Evolutionary conservation across 352 stramenopile genomes (phyloP), one percentile per base, ranked within the genome.

Genomic region (Paralagenidium karlingii): DNA sequence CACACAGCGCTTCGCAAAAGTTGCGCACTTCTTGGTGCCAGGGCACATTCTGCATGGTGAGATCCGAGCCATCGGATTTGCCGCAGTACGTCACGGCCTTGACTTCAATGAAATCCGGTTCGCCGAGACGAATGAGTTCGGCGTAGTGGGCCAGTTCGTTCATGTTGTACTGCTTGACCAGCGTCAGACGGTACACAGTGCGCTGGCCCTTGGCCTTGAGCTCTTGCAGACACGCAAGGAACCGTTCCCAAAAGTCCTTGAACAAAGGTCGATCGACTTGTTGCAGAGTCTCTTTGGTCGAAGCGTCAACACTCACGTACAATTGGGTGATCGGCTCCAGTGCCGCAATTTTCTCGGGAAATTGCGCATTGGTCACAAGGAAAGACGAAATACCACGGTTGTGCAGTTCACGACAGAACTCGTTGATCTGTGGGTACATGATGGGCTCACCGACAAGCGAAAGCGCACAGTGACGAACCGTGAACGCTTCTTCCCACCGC

Each of bases 71-170:
- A 59, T 98, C 92, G n/a, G 79, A 97, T 51, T 97, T 98, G 38
- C 94, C 94, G 47, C 94, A 98, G 61, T 98, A 99, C 10, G 95
- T 99, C 13, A 99, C 93, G 9, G 85, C 91, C 70, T 99, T 99
- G 37, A 98, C 81, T 59, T 96, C 86, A 49, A 97, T 96, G 33
- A 97, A 88, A 53, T 95, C 84, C 4, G 86, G 85, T 50, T 88
- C 57, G 16, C 81, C 82, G 26, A 92, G 87, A 34, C 74, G 58
- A 63, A 98, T 95, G 6, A 98, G 66, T 39, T 97, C 78, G 8
- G 83, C 89, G 60, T 98, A 98, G 43, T 88, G 93, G 45, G 94
- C 82, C 24, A 97, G 64, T 53, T 97, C 92, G 40, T 96, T 75
- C 61, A 96, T 97, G 59, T 99, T 99, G 73, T 95, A 97, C 24